These are phyloP conservation scores for Athelia sp. DNA, from an alignment of 1,284 basidiomycete species.

Conservation along the genomic window DNA sequence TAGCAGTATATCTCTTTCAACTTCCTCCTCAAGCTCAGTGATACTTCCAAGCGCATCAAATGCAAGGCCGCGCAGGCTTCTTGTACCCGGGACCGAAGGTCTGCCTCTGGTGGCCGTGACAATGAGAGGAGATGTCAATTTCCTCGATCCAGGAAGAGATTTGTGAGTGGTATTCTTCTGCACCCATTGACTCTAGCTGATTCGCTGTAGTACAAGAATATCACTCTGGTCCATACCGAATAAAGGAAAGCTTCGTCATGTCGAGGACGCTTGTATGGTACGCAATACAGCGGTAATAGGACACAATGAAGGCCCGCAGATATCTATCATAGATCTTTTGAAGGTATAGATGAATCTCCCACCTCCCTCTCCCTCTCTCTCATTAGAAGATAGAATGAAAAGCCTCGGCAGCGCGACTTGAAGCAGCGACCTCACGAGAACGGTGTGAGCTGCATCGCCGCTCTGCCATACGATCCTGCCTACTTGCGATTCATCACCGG, in stretches of 20 bases:
- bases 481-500: conserved; percentile 36
- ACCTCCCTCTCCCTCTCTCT: too few species aligned
- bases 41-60: conserved; percentile 33
- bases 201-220: conserved; percentile 21
- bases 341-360: too few species aligned
- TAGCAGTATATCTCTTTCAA: neutral
- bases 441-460: conserved; percentile 33
- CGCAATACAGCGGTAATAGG: conserved; percentile 38
- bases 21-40: conserved; percentile 15
- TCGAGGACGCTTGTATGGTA: conserved; percentile 37
- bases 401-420: too few species aligned
- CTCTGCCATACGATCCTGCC: conserved; percentile 24
- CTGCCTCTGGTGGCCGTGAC: conserved; percentile 40
- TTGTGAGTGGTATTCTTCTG: neutral
- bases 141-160: conserved; percentile 29
- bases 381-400: too few species aligned
- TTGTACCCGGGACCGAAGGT: conserved; percentile 27
- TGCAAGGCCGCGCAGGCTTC: conserved; percentile 36
- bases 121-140: conserved; percentile 47
- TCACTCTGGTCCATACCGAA: conserved; percentile 38
- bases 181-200: neutral
- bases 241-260: conserved; percentile 29
- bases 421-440: conserved; percentile 13
- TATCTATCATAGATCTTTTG: conserved; percentile 31
- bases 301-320: conserved; percentile 35